These are phyloP conservation scores for Acarospora socialis DNA, from an alignment of 2,329 filamentous ascomycete species.

Conservation along the genomic window DNA sequence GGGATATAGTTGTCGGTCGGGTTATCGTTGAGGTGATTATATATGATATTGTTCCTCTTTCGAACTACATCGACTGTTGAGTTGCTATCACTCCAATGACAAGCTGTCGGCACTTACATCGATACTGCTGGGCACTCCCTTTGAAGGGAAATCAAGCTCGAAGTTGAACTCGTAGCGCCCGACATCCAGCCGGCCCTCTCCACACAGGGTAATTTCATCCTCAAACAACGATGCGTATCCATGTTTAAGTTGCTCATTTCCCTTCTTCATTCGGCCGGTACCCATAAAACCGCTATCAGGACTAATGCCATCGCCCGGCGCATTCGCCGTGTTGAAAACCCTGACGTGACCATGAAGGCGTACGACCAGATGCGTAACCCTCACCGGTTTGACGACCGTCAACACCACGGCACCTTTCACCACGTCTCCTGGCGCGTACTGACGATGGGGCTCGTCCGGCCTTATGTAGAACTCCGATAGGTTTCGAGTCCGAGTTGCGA, in stretches of 20 bases:
- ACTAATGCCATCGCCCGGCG: slow-evolving; percentile 36
- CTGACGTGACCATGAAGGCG: slow-evolving; percentile 51
- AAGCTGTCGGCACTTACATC: slow-evolving; percentile 49
- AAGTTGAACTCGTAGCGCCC: slow-evolving; percentile 54
- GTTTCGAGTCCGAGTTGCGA: slow-evolving; percentile 38
- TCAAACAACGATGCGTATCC: slow-evolving; percentile 51
- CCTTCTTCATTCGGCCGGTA: slow-evolving; percentile 38
- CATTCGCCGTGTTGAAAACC: slow-evolving; percentile 48
- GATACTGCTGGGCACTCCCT: slow-evolving; percentile 66
- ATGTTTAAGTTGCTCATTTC: slow-evolving; percentile 46
- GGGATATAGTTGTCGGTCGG: slow-evolving; percentile 70
- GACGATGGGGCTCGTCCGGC: slow-evolving; percentile 47
- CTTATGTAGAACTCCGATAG: slow-evolving; percentile 48
- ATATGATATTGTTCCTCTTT: slow-evolving; percentile 85
- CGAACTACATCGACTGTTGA: slow-evolving; percentile 51
- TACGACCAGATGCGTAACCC: slow-evolving; percentile 49
- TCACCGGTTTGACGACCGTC: slow-evolving; percentile 44
- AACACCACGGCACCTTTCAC: slow-evolving; percentile 46
- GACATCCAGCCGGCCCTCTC: slow-evolving; percentile 47
- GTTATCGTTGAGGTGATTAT: slow-evolving; percentile 82
- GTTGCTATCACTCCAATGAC: slow-evolving; percentile 8
- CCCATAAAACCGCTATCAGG: slow-evolving; percentile 36
- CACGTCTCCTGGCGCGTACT: slow-evolving; percentile 48
- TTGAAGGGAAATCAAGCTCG: slow-evolving; percentile 45
- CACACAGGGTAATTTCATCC: slow-evolving; percentile 49